Evolutionary conservation across 208 protist species (phyloP), one percentile per base, ranked within the genome.

Genomic region (Wallacemonas rigidus): DNA sequence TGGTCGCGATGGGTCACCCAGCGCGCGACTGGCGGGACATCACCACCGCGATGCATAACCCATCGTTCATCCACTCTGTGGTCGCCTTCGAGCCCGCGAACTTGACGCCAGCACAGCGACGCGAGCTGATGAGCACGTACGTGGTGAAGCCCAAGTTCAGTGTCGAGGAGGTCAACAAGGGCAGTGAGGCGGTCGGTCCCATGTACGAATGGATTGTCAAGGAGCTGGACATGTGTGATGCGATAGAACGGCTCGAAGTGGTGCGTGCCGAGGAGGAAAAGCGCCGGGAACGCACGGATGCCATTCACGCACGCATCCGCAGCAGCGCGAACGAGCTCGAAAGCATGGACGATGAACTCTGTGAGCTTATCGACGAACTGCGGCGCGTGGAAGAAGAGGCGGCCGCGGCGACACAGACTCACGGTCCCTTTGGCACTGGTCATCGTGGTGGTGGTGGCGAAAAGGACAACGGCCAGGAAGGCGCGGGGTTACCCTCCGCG

Each of bases 201-300:
- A 57, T 93, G 48, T 85, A 91, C 12, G 69, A 85, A 53, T 91
- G 86, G 88, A 71, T 89, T 38, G 63, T 89, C 36, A 75, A 76
- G 44, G 79, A 88, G 67, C 48, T 85, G 8, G 79, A 87, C 63
- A 77, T 86, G 57, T 43, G 54, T 11, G 67, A 75, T 45, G 81
- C 78, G 17, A 55, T 65, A 26, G 39, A 35, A 43, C 56, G 69
- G 36, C 53, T 82, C n/a, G 63, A 61, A 2, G 36, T 55, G 8
- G 62, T 58, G 72, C 48, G 53, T 48, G 61, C 51, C 1, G 67
- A 74, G 6, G 43, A 80, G 17, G 71, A 48, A 4, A 45, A n/a
- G 56, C 56, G 68, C 14, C 74, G 77, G 2, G 12, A 53, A 44
- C 71, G 74, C 44, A 53, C 83, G 53, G 40, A 65, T 44, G 56